Conservation (phyloP, 2,329 filamentous ascomycete genomes). For the Drechslerella coelobrocha region DNA sequence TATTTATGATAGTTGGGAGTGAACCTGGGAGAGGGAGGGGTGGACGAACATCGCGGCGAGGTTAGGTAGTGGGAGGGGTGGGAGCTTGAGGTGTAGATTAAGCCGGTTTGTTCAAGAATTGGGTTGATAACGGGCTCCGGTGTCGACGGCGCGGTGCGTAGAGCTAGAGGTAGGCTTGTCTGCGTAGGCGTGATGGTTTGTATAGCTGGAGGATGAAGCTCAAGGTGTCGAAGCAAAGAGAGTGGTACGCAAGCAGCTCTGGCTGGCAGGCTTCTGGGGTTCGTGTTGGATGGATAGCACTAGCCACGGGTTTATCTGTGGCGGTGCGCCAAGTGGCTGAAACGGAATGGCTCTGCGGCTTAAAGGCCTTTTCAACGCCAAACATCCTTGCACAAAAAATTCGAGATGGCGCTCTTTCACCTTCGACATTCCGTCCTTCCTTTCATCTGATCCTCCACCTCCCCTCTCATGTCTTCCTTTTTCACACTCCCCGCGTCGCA, state of each 20-base stretch:
- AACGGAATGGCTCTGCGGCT: constrained; percentile 27
- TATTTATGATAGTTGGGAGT: not conserved
- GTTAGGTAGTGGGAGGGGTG: no score
- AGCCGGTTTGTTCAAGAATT: no score
- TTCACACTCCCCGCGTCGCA: constrained; percentile 87
- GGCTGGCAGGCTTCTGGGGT: not conserved
- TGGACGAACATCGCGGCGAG: no score
- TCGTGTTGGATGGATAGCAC: constrained; percentile 35
- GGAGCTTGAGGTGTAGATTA: no score
- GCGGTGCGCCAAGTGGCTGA: constrained; percentile 12
- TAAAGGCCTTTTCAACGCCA: constrained; percentile 20
- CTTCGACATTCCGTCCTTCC: constrained; percentile 10
- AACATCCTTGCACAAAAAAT: constrained; percentile 48
- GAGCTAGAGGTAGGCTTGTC: no score
- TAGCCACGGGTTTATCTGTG: constrained; percentile 6
- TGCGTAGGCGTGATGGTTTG: no score
- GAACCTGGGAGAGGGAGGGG: not conserved
- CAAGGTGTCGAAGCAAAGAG: constrained; percentile 15
- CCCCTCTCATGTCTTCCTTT: constrained; percentile 80
- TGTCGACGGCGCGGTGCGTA: no score
- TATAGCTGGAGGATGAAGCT: constrained; percentile 36
- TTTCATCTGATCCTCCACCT: not conserved
- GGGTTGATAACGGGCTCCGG: not conserved
- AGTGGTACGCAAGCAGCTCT: constrained; percentile 35
- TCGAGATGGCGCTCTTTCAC: constrained; percentile 24